Evolutionary conservation across 2,329 filamentous ascomycete genomes (phyloP), one percentile per base, ranked within the genome.

Genomic region (Cercospora sojina): DNA sequence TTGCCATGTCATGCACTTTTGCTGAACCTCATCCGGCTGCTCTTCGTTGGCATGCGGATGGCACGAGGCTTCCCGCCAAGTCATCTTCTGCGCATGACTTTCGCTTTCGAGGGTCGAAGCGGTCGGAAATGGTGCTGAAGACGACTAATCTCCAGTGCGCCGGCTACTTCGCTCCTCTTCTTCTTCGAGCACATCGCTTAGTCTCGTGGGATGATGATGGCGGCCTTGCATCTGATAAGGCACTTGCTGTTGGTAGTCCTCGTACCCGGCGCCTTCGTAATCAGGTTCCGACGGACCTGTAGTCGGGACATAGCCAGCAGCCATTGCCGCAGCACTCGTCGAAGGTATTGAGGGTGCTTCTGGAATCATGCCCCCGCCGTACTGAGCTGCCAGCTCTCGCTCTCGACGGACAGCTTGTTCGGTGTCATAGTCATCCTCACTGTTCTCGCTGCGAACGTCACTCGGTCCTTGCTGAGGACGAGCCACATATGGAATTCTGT

Each of bases 131-230:
- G 49, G 10, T 31, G 60, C 31, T 20, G 51, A 20, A 32, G 60
- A 63, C 25, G 60, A 25, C 62, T 64, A 64, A 59, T 64, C 61
- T 47, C 68, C 71, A 49, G 75, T 79, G 29, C 75, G 72, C 31
- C 77, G 66, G 64, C 72, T 75, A 64, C 77, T 77, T 58, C 75
- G 70, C 69, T 77, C 74, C 79, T 96, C 92, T 71, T 95, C 91
- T 70, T 96, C 90, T 75, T 92, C 92, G 75, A 95, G 85, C 29
- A 97, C 93, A 79, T 96, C 93, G 77, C 92, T 96, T 69, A 97
- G 82, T 64, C 93, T 84, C 8, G 93, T 96, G 0, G 93, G 93
- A 79, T 97, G 92, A 72, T 95, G 91, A 78, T 96, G 93, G 64
- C 83, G 77, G 5, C 69, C 68, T 88, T 67, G 69, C 55, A 69